A percentile compares a stretch with the other conserved stretches of the same genome.
phyloP scores from a whole-genome alignment of 805 yeast species.

The Candida corydali region DNA sequence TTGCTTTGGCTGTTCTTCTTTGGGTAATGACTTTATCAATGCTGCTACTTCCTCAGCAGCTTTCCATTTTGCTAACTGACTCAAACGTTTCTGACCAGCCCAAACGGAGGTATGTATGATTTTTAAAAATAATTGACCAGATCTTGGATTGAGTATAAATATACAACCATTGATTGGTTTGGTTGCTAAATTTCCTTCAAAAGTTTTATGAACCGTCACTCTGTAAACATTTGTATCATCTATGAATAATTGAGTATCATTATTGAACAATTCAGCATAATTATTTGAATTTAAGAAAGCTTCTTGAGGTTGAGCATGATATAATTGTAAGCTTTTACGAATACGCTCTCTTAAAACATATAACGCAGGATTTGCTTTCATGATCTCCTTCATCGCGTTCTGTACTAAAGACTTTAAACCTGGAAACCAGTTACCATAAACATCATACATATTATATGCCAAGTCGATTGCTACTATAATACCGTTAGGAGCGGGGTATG shows the following conservation, averaged over 20 bases:
- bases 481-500: constrained; percentile 93
- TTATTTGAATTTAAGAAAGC: constrained; percentile 85
- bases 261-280: constrained; percentile 83
- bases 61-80: constrained; percentile 96
- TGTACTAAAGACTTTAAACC: constrained; percentile 88
- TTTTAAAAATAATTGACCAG: constrained; percentile 86
- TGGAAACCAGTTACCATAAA: constrained; percentile 97
- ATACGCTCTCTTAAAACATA: constrained; percentile 90
- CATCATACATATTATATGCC: constrained; percentile 94
- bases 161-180: constrained; percentile 93
- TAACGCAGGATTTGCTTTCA: constrained; percentile 92
- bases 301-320: constrained; percentile 91
- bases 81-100: constrained; percentile 93
- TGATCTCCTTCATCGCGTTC: constrained; percentile 86
- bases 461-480: constrained; percentile 85
- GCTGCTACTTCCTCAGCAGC: constrained; percentile 98
- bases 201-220: constrained; percentile 85
- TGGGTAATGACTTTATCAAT: constrained; percentile 78
- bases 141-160: constrained; percentile 82
- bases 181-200: constrained; percentile 88
- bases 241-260: constrained; percentile 77
- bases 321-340: constrained; percentile 87
- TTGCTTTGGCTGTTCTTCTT: constrained; percentile 93
- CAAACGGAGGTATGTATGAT: constrained; percentile 92
- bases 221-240: constrained; percentile 95